Evolutionary conservation across 352 stramenopile species (phyloP), one percentile per base, ranked within the genome.

Genomic region (Blastocystis sp.): DNA sequence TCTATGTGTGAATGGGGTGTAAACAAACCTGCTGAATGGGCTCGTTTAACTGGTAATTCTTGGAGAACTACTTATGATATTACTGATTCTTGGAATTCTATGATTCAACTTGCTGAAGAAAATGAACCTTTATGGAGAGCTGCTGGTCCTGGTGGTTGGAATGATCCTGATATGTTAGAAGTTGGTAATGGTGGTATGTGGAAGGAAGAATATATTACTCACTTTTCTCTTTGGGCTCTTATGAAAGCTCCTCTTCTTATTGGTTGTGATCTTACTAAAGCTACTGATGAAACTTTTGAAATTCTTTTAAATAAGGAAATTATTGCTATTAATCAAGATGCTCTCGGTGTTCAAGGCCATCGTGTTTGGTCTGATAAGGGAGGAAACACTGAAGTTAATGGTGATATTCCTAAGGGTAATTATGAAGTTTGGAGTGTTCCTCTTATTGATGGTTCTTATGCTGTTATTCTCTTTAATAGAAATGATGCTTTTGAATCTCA

Each of bases 111-210:
- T 10, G 59, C 69, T 24, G 37, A 75, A 10, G 36, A 66, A 6
- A 49, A 56, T 31, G 66, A 72, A 46, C 54, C 62, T 16, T 68
- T 74, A 52, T 64, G 58, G 44, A 19, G 37, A 19, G 70, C 62
- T 27, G 70, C 69, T 13, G 69, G 69, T 31, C 72, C 72, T 25
- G 74, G 74, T 18, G 65, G 54, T 9, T 80, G 58, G 58, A 79
- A 80, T 40, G 75, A 80, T 68, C 71, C 73, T 7, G 75, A 80
- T 59, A 79, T 80, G 68, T 44, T 81, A 19, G 59, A 77, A 54
- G 69, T 81, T 5, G 73, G 72, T 10, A 77, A 77, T 64, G 68
- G 65, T 10, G 55, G 64, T 16, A 49, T 80, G 37, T 69, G 56
- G 21, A 9, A 54, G 16, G 65, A 56, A 9, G 70, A 81, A 67